Percentiles rank a stretch among this genome's conserved stretches.
phyloP scores from a whole-genome alignment of 768 basidiomycete genomes.

The Lentinula boryana region DNA sequence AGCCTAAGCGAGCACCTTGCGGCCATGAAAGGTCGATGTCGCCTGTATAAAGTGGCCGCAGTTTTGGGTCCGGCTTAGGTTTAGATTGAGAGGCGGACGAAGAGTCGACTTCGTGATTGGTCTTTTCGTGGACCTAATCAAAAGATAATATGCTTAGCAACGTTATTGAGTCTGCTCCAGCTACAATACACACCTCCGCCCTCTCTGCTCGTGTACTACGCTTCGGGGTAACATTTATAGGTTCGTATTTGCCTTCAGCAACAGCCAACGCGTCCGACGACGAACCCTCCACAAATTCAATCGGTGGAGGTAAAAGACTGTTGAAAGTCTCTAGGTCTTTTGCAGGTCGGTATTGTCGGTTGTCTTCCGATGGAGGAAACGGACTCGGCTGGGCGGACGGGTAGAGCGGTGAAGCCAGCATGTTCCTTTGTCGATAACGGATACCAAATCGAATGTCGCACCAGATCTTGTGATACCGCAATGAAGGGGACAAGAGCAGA shows the following conservation, averaged over 20 bases:
- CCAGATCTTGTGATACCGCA: conserved; percentile 1
- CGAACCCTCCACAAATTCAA: conserved; percentile 82
- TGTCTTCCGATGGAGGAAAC: conserved; percentile 35
- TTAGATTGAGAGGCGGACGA: conserved; percentile 18
- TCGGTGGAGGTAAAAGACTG: conserved; percentile 69
- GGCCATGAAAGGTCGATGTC: conserved; percentile 66
- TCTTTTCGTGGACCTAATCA: conserved; percentile 11
- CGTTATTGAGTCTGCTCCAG: neutral
- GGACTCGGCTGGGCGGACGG: neutral
- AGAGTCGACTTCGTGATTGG: conserved; percentile 8
- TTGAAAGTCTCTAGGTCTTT: conserved; percentile 74
- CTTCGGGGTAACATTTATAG: conserved; percentile 69
- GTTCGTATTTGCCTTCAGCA: conserved; percentile 72
- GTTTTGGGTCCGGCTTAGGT: conserved; percentile 26
- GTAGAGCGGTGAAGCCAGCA: conserved; percentile 1
- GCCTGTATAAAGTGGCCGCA: conserved; percentile 39
- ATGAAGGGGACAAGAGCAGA: neutral
- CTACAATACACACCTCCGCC: conserved; percentile 36
- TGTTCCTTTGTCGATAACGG: neutral
- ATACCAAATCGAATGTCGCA: neutral
- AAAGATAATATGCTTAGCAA: neutral
- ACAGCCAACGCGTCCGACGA: conserved; percentile 70
- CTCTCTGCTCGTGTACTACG: conserved; percentile 47
- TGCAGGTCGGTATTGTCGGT: conserved; percentile 55
- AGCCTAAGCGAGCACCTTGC: conserved; percentile 35